A percentile compares a stretch with the other conserved stretches of the same genome.
These are phyloP conservation scores for Auriscalpium microsporum DNA, from an alignment of 768 basidiomycete species.

Conservation along the genomic window DNA sequence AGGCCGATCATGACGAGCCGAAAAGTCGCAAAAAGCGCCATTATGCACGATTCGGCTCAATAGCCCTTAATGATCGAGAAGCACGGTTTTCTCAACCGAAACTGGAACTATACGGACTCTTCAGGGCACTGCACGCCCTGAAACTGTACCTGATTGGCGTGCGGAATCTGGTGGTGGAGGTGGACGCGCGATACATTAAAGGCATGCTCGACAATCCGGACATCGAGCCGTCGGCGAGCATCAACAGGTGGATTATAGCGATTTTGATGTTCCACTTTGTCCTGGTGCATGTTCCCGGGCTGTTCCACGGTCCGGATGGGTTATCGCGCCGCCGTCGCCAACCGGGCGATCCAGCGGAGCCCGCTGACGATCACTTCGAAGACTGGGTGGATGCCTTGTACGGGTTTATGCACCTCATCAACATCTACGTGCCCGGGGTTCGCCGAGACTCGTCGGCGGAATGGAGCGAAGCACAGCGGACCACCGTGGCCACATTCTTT, in stretches of 20 bases:
- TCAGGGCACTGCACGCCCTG: constrained; percentile 1
- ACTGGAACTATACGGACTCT: constrained; percentile 21
- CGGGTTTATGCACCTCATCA: neutral
- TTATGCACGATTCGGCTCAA: constrained; percentile 27
- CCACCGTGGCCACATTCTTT: no score
- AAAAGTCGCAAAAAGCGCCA: constrained; percentile 13
- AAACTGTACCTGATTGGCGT: constrained; percentile 22
- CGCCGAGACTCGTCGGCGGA: neutral
- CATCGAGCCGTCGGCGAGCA: constrained; percentile 26
- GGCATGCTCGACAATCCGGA: constrained; percentile 35
- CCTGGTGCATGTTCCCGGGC: constrained; percentile 28
- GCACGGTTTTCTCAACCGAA: constrained; percentile 18
- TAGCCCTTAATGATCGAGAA: constrained; percentile 26
- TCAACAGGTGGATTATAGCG: constrained; percentile 35
- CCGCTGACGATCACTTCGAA: neutral
- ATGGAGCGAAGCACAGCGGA: neutral
- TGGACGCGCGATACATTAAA: constrained; percentile 31
- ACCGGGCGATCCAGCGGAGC: neutral
- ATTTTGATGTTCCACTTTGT: constrained; percentile 31
- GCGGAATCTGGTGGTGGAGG: constrained; percentile 18
- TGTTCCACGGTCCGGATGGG: constrained; percentile 23
- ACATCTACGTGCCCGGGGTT: neutral
- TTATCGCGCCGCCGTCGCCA: constrained; percentile 14
- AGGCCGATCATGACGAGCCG: constrained; percentile 13
- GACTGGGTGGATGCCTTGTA: neutral